A percentile compares a stretch with the other conserved stretches of the same genome.
phyloP scores from a whole-genome alignment of 495 filamentous ascomycete species.

The Hamigera avellanea region DNA sequence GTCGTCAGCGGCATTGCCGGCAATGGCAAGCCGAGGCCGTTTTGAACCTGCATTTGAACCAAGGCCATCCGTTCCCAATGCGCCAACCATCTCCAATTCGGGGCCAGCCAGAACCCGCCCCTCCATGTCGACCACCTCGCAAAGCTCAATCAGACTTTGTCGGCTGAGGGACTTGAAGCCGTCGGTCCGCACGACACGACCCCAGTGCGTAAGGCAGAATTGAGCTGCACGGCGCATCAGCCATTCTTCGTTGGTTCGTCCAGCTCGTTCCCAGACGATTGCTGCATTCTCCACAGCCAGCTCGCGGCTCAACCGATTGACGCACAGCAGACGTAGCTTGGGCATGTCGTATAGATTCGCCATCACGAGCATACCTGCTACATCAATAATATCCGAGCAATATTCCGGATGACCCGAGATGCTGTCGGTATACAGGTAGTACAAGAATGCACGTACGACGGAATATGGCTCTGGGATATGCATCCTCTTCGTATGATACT shows the following conservation, averaged over 20 bases:
- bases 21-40: slow-evolving; percentile 32
- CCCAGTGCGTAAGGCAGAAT: slow-evolving; percentile 91
- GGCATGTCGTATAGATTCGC: slow-evolving; percentile 96
- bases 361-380: slow-evolving; percentile 95
- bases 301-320: slow-evolving; percentile 77
- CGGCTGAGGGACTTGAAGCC: slow-evolving; percentile 75
- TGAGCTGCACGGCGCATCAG: slow-evolving; percentile 72
- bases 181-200: slow-evolving; percentile 77
- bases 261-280: slow-evolving; percentile 89
- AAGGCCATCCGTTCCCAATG: slow-evolving; percentile 47
- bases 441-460: slow-evolving; percentile 87
- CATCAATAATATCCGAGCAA: slow-evolving; percentile 64
- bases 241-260: slow-evolving; percentile 84
- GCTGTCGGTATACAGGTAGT: slow-evolving; percentile 92
- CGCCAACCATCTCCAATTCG: slow-evolving; percentile 70
- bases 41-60: slow-evolving; percentile 31
- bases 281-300: slow-evolving; percentile 91
- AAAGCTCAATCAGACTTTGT: slow-evolving; percentile 73
- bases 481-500: slow-evolving; percentile 93
- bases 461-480: slow-evolving; percentile 95
- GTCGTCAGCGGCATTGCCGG: slow-evolving; percentile 44
- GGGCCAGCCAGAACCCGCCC: slow-evolving; percentile 74
- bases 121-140: slow-evolving; percentile 83
- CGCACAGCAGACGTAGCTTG: slow-evolving; percentile 76
- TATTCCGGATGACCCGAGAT: slow-evolving; percentile 58